Conservation (phyloP, 345 rosid genomes). For the Salix brachista region DNA sequence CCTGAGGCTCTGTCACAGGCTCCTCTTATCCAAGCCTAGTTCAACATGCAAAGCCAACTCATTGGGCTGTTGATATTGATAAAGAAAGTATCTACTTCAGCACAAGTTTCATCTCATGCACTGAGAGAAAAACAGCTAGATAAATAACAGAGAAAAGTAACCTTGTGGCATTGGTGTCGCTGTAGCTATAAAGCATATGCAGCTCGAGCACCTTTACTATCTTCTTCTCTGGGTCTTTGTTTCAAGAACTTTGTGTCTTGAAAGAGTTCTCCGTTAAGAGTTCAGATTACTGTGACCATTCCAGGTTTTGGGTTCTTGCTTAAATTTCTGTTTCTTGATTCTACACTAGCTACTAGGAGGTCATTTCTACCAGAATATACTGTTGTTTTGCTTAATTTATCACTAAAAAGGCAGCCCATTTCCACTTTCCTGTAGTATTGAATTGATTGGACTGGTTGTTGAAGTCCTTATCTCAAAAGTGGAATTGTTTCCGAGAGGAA, state of each 20-base stretch:
- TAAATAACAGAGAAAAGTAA: background rate
- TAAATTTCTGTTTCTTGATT: background rate
- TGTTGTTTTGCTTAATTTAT: no score
- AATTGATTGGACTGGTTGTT: no score
- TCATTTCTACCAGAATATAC: no score
- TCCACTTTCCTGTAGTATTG: background rate
- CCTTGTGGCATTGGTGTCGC: slow-evolving; percentile 2
- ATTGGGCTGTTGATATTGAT: slow-evolving; percentile 6
- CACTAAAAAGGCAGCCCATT: background rate
- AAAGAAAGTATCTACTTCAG: background rate
- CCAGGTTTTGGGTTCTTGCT: background rate
- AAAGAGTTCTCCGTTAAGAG: background rate
- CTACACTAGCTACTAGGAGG: no score
- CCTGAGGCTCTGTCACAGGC: slow-evolving; percentile 3
- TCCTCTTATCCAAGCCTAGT: slow-evolving; percentile 5
- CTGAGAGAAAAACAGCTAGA: background rate
- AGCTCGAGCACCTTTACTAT: background rate
- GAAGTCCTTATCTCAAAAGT: background rate
- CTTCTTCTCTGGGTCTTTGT: background rate
- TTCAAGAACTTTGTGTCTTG: slow-evolving; percentile 1
- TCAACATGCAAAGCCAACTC: background rate
- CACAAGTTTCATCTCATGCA: slow-evolving; percentile 4
- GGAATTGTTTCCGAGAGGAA: background rate
- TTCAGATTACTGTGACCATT: background rate
- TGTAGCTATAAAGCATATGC: background rate